Conservation (phyloP, 2,329 filamentous ascomycete genomes). For the Penicillium sp. region DNA sequence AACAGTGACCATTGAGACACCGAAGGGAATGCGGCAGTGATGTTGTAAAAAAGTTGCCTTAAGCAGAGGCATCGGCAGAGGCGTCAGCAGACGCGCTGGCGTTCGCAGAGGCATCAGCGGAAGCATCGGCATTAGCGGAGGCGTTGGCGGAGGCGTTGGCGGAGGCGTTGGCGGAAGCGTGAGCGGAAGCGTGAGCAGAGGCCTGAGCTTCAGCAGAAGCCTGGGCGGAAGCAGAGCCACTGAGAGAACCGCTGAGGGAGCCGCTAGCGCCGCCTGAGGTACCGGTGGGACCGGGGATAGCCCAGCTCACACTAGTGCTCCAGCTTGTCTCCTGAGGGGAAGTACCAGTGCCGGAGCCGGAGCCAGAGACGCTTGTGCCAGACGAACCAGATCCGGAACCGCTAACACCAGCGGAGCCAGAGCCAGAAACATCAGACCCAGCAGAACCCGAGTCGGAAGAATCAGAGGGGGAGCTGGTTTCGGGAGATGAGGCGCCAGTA, state of each 20-base stretch:
- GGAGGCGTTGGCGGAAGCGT: slow-evolving; percentile 2
- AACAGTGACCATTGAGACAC: neutral
- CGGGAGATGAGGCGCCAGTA: slow-evolving; percentile 1
- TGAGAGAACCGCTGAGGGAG: slow-evolving; percentile 7
- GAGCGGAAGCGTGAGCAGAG: slow-evolving; percentile 3
- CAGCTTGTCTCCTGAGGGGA: slow-evolving; percentile 2
- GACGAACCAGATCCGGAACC: slow-evolving; percentile 15
- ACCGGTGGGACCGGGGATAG: slow-evolving; percentile 10
- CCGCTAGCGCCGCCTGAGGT: neutral
- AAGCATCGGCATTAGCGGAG: neutral
- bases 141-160: slow-evolving; percentile 8
- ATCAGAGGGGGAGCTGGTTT: slow-evolving; percentile 5
- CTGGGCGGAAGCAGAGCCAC: slow-evolving; percentile 6
- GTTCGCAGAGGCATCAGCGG: slow-evolving; percentile 3
- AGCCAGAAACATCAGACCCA: slow-evolving; percentile 15
- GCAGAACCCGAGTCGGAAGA: slow-evolving; percentile 13
- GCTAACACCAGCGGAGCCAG: slow-evolving; percentile 13
- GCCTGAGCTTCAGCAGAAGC: slow-evolving; percentile 5
- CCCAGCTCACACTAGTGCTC: slow-evolving; percentile 12
- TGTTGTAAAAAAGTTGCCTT: neutral
- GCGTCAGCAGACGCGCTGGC: slow-evolving; percentile 1
- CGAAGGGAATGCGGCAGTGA: neutral
- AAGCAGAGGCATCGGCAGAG: slow-evolving; percentile 2
- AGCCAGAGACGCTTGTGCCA: slow-evolving; percentile 8
- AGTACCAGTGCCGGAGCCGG: slow-evolving; percentile 10